phyloP scores from a whole-genome alignment of 306 rosid species.

The Rosa lucieae region DNA sequence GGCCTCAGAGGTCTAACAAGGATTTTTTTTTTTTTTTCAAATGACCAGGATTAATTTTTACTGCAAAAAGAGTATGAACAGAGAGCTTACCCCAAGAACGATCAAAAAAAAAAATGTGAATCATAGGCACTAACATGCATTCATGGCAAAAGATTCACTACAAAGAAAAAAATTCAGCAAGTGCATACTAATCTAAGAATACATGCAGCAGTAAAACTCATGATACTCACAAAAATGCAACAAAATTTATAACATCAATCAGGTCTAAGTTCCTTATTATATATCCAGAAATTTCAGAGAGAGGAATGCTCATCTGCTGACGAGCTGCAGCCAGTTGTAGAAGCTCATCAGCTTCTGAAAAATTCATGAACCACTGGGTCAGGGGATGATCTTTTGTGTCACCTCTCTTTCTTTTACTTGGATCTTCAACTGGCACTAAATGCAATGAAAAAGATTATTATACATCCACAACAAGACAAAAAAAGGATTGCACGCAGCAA shows the following conservation, averaged over 20 bases:
- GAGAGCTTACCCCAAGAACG: not conserved
- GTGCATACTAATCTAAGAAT: not conserved
- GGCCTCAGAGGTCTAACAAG: not conserved
- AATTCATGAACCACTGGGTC: constrained; percentile 66
- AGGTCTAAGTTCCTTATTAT: not conserved
- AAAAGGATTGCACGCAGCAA: constrained; percentile 11
- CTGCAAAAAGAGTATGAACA: too few relatives aligned
- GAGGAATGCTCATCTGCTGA: constrained; percentile 53
- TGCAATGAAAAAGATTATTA: constrained; percentile 3
- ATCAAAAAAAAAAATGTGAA: not conserved
- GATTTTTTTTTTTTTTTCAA: too few relatives aligned
- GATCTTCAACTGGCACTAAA: constrained; percentile 67
- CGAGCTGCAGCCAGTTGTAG: constrained; percentile 78
- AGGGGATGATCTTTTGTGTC: constrained; percentile 71
- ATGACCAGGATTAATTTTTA: not conserved
- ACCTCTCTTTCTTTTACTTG: constrained; percentile 62
- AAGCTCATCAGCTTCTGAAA: constrained; percentile 86
- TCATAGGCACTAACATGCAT: too few relatives aligned
- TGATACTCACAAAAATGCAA: not conserved
- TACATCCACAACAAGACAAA: constrained; percentile 23
- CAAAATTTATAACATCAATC: not conserved
- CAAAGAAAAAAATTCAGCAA: not conserved
- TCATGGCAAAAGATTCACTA: not conserved
- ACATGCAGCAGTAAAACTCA: not conserved
- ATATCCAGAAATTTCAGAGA: constrained; percentile 4